Evolutionary conservation across 352 stramenopile species (phyloP).

Genomic region (Globisporangium echinulatum): DNA sequence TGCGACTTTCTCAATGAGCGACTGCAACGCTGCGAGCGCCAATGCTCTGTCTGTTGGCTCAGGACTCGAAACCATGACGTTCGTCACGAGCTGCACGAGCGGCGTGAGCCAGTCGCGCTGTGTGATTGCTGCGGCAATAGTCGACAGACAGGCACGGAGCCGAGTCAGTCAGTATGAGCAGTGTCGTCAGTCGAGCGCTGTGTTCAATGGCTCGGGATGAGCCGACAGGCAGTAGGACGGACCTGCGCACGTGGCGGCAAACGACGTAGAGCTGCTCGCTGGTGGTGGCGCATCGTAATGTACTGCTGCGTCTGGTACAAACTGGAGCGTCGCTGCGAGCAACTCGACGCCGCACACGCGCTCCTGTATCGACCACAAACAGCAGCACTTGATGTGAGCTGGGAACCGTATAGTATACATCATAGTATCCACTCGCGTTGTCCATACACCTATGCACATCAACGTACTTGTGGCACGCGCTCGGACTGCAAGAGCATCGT

Average conservation of each 20-base stretch:
- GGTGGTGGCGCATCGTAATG: neutral
- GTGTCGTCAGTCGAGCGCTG: neutral
- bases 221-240: neutral
- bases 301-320: neutral
- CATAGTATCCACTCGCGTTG: too few species aligned
- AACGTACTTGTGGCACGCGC: slow-evolving; percentile 5
- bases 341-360: neutral
- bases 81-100: slow-evolving; percentile 55
- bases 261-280: neutral
- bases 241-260: neutral
- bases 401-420: too few species aligned
- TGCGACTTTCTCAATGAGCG: slow-evolving; percentile 30
- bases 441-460: too few species aligned
- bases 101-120: slow-evolving; percentile 47
- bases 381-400: slow-evolving; percentile 11
- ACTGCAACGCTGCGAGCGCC: slow-evolving; percentile 28
- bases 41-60: slow-evolving; percentile 32
- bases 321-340: neutral
- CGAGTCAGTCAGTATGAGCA: neutral
- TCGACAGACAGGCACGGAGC: neutral
- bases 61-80: slow-evolving; percentile 62
- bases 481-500: slow-evolving; percentile 35
- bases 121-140: slow-evolving; percentile 21
- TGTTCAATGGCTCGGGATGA: neutral
- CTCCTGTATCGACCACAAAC: neutral